Evolutionary conservation across 495 filamentous ascomycete species (phyloP).

Genomic region (Tuber calosporum): DNA sequence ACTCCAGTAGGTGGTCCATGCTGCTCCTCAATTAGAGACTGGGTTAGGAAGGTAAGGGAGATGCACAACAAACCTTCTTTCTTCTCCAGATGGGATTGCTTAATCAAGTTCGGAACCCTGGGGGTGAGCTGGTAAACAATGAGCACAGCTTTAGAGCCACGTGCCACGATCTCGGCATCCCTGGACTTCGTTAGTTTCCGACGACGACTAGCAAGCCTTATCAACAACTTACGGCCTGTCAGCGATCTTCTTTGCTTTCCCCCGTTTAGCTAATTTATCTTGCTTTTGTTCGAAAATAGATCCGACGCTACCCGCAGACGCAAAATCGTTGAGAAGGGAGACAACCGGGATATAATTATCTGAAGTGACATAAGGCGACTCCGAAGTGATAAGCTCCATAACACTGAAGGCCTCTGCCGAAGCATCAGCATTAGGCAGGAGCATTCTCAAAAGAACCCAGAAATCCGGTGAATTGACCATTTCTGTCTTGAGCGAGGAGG

Average conservation of each 20-base stretch:
- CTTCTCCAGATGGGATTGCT: conserved; percentile 84
- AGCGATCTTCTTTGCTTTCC: conserved; percentile 39
- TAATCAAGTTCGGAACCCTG: conserved; percentile 75
- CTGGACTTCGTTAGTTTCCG: conserved; percentile 14
- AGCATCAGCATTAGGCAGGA: conserved; percentile 60
- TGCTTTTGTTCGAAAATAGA: conserved; percentile 70
- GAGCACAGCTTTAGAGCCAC: conserved; percentile 71
- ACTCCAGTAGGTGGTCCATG: conserved; percentile 97
- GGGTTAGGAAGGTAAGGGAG: not conserved
- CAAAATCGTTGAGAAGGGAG: conserved; percentile 78
- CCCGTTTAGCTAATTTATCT: conserved; percentile 54
- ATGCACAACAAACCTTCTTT: conserved; percentile 57
- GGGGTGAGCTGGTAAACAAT: conserved; percentile 72
- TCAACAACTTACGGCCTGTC: conserved; percentile 25
- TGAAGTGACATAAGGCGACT: conserved; percentile 67
- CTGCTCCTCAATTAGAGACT: conserved; percentile 46
- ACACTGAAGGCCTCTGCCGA: conserved; percentile 76
- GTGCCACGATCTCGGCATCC: conserved; percentile 66
- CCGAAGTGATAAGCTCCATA: conserved; percentile 61
- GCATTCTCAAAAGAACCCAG: conserved; percentile 78
- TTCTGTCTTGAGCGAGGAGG: conserved; percentile 66
- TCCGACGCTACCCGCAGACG: conserved; percentile 73
- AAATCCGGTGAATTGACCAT: conserved; percentile 95
- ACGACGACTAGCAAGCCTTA: not conserved
- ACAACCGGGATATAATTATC: conserved; percentile 92